Base-by-base conservation (phyloP, 2,329 filamentous ascomycete genomes). In the Calonectria crousiana region DNA sequence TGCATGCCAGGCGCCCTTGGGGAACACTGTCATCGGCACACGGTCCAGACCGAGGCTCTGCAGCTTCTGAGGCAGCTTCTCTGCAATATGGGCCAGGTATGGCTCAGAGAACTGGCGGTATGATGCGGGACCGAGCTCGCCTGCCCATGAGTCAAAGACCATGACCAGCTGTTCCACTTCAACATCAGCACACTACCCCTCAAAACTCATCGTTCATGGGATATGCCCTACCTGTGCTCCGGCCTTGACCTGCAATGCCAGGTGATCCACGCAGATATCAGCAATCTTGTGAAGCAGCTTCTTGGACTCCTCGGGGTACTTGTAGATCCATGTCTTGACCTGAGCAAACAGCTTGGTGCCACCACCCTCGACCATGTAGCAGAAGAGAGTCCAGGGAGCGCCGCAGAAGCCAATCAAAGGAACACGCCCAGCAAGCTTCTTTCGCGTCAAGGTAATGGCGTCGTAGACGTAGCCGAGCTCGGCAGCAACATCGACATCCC, bases 331-430 rank as follows among this genome's bases (percentile, higher is more conserved):
- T 32, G 94, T 98, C 90, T 99, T 99, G 81, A 92, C 94, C 86
- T 98, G 93, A 74, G 95, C 92, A 87, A 98, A 98, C 83, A 98
- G 89, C 88, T 98, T 98, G 79, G 94, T 97, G 53, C 97, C 97
- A 62, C 97, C 97, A 20, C 97, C 97, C 86, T 99, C 97, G 23
- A 98, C 95, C 97, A 99, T 99, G 88, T 99, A 99, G 88, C 96
- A 98, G 82, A 99, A 90, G 74, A 99, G 86, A 2, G 97, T 99
- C 95, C 97, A 99, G 0, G 97, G 97, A 10, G 97, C 96, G 69
- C 97, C 97, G 81, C 96, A 98, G 88, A 99, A 99, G 44, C 97
- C 97, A 83, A 98, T 97, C 77, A 99, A 87, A 8, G 97, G 97
- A 38, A 99, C 97, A 58, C 95, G 90, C 0, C 97, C 97, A 62